phyloP scores from a whole-genome alignment of 1,284 basidiomycete species.

The Fomitopsis schrenkii region DNA sequence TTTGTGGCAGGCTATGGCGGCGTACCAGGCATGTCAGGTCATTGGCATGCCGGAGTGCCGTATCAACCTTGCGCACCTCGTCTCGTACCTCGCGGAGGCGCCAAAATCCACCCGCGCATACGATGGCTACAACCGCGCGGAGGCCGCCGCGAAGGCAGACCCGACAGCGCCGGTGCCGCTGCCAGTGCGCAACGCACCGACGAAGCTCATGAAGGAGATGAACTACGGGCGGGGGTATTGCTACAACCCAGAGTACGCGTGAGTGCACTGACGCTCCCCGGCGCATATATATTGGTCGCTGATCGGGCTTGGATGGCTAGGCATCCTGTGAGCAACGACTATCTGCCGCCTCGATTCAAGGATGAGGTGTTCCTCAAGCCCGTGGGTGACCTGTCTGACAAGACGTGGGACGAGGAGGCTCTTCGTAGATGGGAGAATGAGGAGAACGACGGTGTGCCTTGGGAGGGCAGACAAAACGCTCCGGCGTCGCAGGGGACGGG shows the following conservation, averaged over 20 bases:
- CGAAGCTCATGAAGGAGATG: conserved; percentile 76
- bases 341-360: conserved; percentile 44
- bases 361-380: conserved; percentile 48
- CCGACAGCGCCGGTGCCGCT: conserved; percentile 65
- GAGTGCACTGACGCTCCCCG: conserved; percentile 25
- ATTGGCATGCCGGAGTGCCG: conserved; percentile 86
- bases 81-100: conserved; percentile 80
- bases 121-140: conserved; percentile 73
- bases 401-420: conserved; percentile 72
- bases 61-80: conserved; percentile 76
- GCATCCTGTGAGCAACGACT: conserved; percentile 72
- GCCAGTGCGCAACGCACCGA: conserved; percentile 86
- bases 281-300: background rate
- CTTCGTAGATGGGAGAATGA: conserved; percentile 70
- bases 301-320: conserved; percentile 26
- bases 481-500: background rate
- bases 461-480: conserved; percentile 49
- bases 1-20: conserved; percentile 61
- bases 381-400: conserved; percentile 49
- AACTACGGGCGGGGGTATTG: conserved; percentile 71
- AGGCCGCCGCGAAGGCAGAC: conserved; percentile 53
- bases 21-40: conserved; percentile 74
- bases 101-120: conserved; percentile 82
- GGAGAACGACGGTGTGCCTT: conserved; percentile 57
- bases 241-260: conserved; percentile 79